These are phyloP conservation scores for Salix udensis DNA, from an alignment of 345 rosid species.

Conservation along the genomic window DNA sequence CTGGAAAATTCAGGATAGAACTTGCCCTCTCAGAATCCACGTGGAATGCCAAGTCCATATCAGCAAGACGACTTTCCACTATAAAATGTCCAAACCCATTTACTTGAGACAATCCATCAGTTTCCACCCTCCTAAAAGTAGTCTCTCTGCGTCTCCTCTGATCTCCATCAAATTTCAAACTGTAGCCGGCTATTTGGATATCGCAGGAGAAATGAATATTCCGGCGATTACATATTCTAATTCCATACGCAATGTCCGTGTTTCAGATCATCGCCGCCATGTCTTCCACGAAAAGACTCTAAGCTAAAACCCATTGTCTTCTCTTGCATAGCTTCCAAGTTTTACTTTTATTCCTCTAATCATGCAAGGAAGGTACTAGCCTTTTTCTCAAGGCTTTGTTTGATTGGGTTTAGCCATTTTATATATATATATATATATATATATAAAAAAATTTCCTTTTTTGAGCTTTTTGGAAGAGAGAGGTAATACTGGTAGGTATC, in stretches of 20 bases:
- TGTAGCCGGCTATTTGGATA: conserved; percentile 28
- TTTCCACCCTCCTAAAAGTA: conserved; percentile 9
- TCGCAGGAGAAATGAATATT: conserved; percentile 54
- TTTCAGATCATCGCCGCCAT: conserved; percentile 65
- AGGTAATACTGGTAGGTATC: background rate
- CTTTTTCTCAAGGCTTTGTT: background rate
- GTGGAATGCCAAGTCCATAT: conserved; percentile 26
- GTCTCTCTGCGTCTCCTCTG: background rate
- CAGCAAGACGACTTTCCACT: conserved; percentile 32
- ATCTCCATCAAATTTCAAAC: background rate
- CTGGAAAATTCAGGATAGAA: conserved; percentile 1
- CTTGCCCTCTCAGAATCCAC: background rate
- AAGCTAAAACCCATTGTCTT: background rate
- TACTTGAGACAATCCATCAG: background rate
- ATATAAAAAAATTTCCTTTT: background rate
- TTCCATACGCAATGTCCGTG: conserved; percentile 38
- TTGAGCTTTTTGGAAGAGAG: background rate
- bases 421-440: too few relatives aligned
- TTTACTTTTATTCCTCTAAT: background rate
- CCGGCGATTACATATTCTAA: conserved; percentile 24
- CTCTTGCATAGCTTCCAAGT: conserved; percentile 5
- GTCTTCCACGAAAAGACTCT: conserved; percentile 47
- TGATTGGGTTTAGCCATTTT: background rate
- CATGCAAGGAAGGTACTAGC: background rate
- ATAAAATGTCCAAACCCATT: conserved; percentile 35